Conservation (phyloP, 2,329 filamentous ascomycete species). For the Teratosphaeria pseudoeucalypti region DNA sequence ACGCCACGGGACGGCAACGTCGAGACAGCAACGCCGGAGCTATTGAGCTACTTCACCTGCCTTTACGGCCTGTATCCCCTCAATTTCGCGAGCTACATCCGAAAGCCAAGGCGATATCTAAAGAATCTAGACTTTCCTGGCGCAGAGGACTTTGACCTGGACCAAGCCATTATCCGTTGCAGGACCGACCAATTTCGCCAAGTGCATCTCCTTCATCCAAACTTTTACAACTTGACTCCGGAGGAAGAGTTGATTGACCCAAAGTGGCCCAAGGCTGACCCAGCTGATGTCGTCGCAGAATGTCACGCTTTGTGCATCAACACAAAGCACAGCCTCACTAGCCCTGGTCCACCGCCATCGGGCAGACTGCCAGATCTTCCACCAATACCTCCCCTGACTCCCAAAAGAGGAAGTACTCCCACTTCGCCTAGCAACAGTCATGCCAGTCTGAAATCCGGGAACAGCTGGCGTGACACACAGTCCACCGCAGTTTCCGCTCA, state of each 20-base stretch:
- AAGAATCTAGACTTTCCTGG: constrained; percentile 61
- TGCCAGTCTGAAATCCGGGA: constrained; percentile 19
- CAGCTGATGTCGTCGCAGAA: constrained; percentile 68
- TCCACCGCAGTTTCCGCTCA: constrained; percentile 39
- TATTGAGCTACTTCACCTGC: constrained; percentile 68
- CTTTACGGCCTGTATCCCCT: constrained; percentile 75
- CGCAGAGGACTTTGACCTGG: constrained; percentile 64
- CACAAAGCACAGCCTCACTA: constrained; percentile 28
- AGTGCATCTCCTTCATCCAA: constrained; percentile 68
- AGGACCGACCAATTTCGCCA: constrained; percentile 65
- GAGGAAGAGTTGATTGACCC: constrained; percentile 72
- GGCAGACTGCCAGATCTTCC: constrained; percentile 38
- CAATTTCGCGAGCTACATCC: constrained; percentile 78
- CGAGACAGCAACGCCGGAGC: constrained; percentile 52
- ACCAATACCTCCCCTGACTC: constrained; percentile 28
- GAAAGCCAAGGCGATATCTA: constrained; percentile 69
- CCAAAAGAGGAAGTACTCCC: constrained; percentile 18
- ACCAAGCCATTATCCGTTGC: constrained; percentile 65
- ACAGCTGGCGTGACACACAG: constrained; percentile 46
- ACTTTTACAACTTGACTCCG: constrained; percentile 69
- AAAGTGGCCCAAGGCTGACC: constrained; percentile 69
- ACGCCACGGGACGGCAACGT: constrained; percentile 52
- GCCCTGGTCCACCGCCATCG: constrained; percentile 38
- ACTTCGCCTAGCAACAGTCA: constrained; percentile 22
- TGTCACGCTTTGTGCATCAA: constrained; percentile 60